Evolutionary conservation across 768 basidiomycete species (phyloP).

Genomic region (Tylopilus cervinicoccineus): DNA sequence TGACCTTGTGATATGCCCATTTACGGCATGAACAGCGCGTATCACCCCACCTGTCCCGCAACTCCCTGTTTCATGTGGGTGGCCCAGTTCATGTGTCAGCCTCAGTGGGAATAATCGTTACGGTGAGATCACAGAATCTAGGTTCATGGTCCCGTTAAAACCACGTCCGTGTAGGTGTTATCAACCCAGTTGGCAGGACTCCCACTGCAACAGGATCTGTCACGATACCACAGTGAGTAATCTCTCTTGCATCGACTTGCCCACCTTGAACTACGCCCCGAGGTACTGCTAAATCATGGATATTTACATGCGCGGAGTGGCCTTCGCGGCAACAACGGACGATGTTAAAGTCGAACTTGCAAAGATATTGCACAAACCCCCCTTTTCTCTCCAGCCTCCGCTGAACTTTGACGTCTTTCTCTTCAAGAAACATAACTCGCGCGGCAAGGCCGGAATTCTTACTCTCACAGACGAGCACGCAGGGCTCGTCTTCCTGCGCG

Average conservation of each 20-base stretch:
- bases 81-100: constrained; percentile 3
- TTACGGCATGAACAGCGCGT: neutral
- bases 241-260: neutral
- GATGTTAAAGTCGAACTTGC: constrained; percentile 34
- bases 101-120: constrained; percentile 10
- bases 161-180: constrained; percentile 3
- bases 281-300: constrained; percentile 27
- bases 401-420: constrained; percentile 35
- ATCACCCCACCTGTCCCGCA: constrained; percentile 12
- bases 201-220: constrained; percentile 3
- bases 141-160: neutral
- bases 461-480: constrained; percentile 23
- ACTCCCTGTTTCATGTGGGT: neutral
- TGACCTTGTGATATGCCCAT: neutral
- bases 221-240: constrained; percentile 19
- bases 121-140: constrained; percentile 10
- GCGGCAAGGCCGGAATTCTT: constrained; percentile 30
- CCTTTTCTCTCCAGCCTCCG: constrained; percentile 23
- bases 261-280: neutral
- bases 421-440: constrained; percentile 19
- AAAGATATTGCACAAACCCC: constrained; percentile 31
- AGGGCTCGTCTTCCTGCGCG: constrained; percentile 24
- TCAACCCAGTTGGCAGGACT: constrained; percentile 7
- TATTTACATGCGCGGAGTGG: constrained; percentile 32
- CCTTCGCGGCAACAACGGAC: constrained; percentile 25